Percentiles rank a stretch among this genome's conserved stretches.
Conservation (phyloP, 805 yeast genomes). For the Alloascoidea hylecoeti region DNA sequence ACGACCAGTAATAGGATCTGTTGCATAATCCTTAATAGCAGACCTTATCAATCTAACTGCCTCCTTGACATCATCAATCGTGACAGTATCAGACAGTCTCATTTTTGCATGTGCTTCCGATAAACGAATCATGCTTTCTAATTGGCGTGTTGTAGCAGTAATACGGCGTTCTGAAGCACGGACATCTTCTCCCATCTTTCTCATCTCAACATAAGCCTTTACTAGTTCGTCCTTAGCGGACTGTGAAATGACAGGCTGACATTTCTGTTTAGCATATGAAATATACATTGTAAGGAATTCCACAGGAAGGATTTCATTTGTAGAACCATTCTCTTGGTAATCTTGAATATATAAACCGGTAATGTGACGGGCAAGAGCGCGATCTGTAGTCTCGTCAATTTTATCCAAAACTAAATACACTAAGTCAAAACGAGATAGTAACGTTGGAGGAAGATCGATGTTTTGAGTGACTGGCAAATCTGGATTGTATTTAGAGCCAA, state of each 20-base stretch:
- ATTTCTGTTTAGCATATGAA: constrained; percentile 84
- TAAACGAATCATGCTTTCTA: constrained; percentile 89
- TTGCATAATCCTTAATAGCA: constrained; percentile 96
- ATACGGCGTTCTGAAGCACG: constrained; percentile 78
- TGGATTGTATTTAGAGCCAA: constrained; percentile 92
- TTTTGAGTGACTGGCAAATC: constrained; percentile 87
- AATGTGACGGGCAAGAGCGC: constrained; percentile 79
- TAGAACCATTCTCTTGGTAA: constrained; percentile 56
- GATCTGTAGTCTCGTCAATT: constrained; percentile 75
- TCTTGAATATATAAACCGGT: constrained; percentile 90
- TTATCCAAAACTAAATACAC: constrained; percentile 87
- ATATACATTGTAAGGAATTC: constrained; percentile 82
- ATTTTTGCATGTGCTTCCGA: constrained; percentile 96
- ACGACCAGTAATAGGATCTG: constrained; percentile 93
- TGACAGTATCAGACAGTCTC: constrained; percentile 65
- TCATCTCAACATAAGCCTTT: constrained; percentile 80
- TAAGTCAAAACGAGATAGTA: constrained; percentile 86
- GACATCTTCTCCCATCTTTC: constrained; percentile 86
- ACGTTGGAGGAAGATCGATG: constrained; percentile 93
- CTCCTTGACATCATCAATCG: constrained; percentile 73
- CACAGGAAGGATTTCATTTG: constrained; percentile 61
- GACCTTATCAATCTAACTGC: constrained; percentile 87
- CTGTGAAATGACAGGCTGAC: constrained; percentile 64
- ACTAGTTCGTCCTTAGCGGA: constrained; percentile 81
- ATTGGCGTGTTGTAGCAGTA: constrained; percentile 95